Evolutionary conservation across 805 yeast genomes (phyloP), one percentile per base, ranked within the genome.

Genomic region (Kodamaea laetipori): DNA sequence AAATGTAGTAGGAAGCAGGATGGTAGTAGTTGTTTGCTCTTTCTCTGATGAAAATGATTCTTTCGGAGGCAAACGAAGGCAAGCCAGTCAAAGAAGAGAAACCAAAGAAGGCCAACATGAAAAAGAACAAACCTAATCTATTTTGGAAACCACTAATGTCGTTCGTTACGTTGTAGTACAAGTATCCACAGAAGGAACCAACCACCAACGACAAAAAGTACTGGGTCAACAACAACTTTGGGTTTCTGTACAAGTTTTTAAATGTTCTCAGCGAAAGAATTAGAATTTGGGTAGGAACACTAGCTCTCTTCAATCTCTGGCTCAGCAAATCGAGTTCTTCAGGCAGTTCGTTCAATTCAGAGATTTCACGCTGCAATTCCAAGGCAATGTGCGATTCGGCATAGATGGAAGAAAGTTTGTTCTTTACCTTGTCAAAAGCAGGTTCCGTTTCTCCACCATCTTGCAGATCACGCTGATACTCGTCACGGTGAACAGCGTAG

Each of bases 101-200:
- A 0, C 99, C 99, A 70, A 94, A 90, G 56, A 90, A 78, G 3
- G 98, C 88, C 48, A 94, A 72, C 40, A 90, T 66, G 63, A 94
- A 94, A 71, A 94, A 92, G 65, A 94, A 94, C 47, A 94, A 71
- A 0, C 99, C 99, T 51, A 94, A 73, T 54, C 99, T 76, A 64
- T 94, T 94, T 63, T 94, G 99, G 72, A 94, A 94, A 0, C 99
- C 99, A 56, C 96, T 82, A 43, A 94, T 92, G 61, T 92, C 97
- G 58, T 89, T 86, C 32, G 82, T 71, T 18, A 92, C 82, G 56
- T 89, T 75, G 66, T 83, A 92, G 63, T 94, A 94, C 31, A 94
- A 71, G 39, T 78, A 78, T 0, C 98, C 97, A 64, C 96, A 83
- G 64, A 92, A 86, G 3, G 82, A 57, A 1, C 96, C 97, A 63